phyloP scores from a whole-genome alignment of 371 early-diverging fungal genomes.

The Rhizopus sp. region DNA sequence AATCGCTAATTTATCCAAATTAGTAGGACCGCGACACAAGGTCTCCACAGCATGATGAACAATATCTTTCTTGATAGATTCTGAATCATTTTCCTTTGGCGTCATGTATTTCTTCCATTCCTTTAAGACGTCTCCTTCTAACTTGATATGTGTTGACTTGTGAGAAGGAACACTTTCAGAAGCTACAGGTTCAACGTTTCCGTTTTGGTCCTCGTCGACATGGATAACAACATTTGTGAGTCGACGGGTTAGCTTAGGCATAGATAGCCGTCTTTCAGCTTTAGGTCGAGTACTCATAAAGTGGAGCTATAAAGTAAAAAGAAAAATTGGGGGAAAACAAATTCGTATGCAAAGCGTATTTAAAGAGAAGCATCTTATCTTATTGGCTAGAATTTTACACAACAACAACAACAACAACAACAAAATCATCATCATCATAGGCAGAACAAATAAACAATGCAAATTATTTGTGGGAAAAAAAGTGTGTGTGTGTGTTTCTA shows the following conservation, averaged over 20 bases:
- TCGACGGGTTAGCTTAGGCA: slow-evolving; percentile 36
- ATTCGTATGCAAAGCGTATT: too few relatives aligned
- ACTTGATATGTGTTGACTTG: slow-evolving; percentile 19
- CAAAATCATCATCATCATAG: too few relatives aligned
- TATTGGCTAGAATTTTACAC: too few relatives aligned
- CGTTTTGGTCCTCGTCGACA: slow-evolving; percentile 21
- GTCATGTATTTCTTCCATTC: slow-evolving; percentile 17
- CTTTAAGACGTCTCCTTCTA: slow-evolving; percentile 9
- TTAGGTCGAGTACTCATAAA: slow-evolving; percentile 24
- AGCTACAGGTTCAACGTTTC: slow-evolving; percentile 20
- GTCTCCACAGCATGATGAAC: slow-evolving; percentile 81
- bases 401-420: too few relatives aligned
- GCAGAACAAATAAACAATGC: too few relatives aligned
- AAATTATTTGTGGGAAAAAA: too few relatives aligned
- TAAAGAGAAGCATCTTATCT: background rate
- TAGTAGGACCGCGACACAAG: slow-evolving; percentile 76
- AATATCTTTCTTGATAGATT: slow-evolving; percentile 42
- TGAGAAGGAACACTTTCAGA: slow-evolving; percentile 24
- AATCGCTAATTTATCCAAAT: slow-evolving; percentile 81
- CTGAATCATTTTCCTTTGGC: slow-evolving; percentile 16
- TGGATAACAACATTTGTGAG: slow-evolving; percentile 33
- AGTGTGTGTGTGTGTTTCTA: too few relatives aligned
- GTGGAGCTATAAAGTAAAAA: background rate
- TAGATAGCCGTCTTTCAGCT: slow-evolving; percentile 29
- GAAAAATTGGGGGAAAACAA: background rate